Conservation (phyloP, 352 stramenopile genomes). For the Globisporangium splendens region DNA sequence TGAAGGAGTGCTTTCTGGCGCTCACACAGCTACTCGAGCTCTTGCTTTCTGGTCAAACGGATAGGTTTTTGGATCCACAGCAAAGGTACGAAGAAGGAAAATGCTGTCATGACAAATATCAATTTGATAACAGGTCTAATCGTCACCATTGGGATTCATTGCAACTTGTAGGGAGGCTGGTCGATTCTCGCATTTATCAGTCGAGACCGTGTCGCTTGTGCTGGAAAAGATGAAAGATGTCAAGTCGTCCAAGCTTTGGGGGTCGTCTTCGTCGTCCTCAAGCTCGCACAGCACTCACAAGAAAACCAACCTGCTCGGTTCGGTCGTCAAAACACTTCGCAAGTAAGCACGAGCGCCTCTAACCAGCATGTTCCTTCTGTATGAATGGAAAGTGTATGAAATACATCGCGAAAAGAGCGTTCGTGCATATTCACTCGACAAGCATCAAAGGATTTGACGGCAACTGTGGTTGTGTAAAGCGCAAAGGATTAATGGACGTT, state of each 20-base stretch:
- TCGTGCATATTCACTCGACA: neutral
- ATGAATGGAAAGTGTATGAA: no score
- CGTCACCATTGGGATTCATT: no score
- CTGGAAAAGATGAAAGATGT: constrained; percentile 72
- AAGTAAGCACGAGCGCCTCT: constrained; percentile 29
- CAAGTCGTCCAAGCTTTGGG: constrained; percentile 57
- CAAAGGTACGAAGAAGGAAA: constrained; percentile 32
- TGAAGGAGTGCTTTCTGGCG: constrained; percentile 63
- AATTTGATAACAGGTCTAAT: neutral
- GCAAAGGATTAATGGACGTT: neutral
- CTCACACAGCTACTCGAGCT: constrained; percentile 66
- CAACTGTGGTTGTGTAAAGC: neutral
- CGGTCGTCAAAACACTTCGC: constrained; percentile 43
- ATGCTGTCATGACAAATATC: constrained; percentile 1
- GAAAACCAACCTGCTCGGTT: constrained; percentile 50
- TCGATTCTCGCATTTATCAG: constrained; percentile 67
- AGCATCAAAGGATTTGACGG: no score
- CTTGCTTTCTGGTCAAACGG: constrained; percentile 52
- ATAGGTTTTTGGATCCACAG: constrained; percentile 61
- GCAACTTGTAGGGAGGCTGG: constrained; percentile 32
- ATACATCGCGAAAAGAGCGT: no score
- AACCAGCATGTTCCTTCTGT: no score
- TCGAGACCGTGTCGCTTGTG: constrained; percentile 59
- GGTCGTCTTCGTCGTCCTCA: constrained; percentile 24
- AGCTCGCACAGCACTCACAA: constrained; percentile 23